A percentile compares a stretch with the other conserved stretches of the same genome.
phyloP scores from a whole-genome alignment of 495 filamentous ascomycete genomes.

The Tirmania nivea region DNA sequence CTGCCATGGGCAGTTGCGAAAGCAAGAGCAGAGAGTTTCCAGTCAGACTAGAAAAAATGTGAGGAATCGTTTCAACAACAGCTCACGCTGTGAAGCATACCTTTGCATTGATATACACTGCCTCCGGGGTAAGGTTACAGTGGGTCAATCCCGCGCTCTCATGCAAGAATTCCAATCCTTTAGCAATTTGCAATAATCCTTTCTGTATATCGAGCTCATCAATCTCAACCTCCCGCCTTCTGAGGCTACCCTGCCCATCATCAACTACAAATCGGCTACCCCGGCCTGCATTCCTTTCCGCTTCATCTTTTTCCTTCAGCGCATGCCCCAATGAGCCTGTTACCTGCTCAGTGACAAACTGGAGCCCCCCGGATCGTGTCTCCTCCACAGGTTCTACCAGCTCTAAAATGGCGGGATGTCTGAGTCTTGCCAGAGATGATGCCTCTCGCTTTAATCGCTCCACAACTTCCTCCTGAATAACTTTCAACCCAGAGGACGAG shows the following conservation, averaged over 20 bases:
- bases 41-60: slow-evolving; percentile 45
- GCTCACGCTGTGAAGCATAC: slow-evolving; percentile 22
- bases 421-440: slow-evolving; percentile 58
- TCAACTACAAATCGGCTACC: slow-evolving; percentile 65
- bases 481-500: slow-evolving; percentile 34
- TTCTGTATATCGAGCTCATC: slow-evolving; percentile 97
- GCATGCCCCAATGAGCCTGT: slow-evolving; percentile 69
- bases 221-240: slow-evolving; percentile 70
- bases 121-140: slow-evolving; percentile 83
- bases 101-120: slow-evolving; percentile 88
- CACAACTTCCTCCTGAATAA: slow-evolving; percentile 64
- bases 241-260: slow-evolving; percentile 48
- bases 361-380: slow-evolving; percentile 67
- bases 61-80: neutral
- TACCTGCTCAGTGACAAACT: slow-evolving; percentile 85
- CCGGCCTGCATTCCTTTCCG: slow-evolving; percentile 41
- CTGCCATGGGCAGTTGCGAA: slow-evolving; percentile 40
- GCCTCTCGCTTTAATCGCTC: slow-evolving; percentile 83
- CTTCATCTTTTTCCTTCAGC: slow-evolving; percentile 73
- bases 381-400: slow-evolving; percentile 91
- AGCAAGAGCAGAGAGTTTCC: slow-evolving; percentile 88
- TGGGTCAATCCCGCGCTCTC: slow-evolving; percentile 89
- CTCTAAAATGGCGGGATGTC: slow-evolving; percentile 81
- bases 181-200: slow-evolving; percentile 75
- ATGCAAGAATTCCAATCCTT: slow-evolving; percentile 87